Evolutionary conservation across 2,329 filamentous ascomycete genomes (phyloP), one percentile per base, ranked within the genome.

Genomic region (Diaporthe aspalathi): DNA sequence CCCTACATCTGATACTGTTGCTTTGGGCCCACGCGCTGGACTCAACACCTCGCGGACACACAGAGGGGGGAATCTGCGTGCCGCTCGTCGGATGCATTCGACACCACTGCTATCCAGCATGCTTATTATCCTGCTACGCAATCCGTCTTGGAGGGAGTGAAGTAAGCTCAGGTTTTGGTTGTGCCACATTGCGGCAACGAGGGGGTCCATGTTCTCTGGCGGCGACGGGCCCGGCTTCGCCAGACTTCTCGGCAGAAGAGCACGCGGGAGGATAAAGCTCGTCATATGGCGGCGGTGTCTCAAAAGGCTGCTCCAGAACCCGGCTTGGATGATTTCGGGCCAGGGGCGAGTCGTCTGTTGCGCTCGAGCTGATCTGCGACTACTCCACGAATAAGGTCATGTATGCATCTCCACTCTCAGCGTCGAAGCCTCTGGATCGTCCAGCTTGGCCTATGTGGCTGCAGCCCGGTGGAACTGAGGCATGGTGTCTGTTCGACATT

Each of bases 1-100:
- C 5, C 67, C 67, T 2, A 20, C 6, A 6, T 32, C 35, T 0
- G 45, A 45, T 5, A 50, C 2, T 11, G 1, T 7, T 12, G 12
- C 5, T 5, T 16, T 35, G n/a, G 11, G 17, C 14, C 45, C 24
- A 20, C n/a, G 47, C 11, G 29, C 24, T 27, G n/a, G 24, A 54
- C 35, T 22, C 5, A 40, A 5, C 20, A 16, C 20, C 24, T 35
- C 47, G 7, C 29, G 47, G 1, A 62, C 57, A n/a, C 67, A 70
- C 4, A 70, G 24, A 0, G 32, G 29, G 3, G 67, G 56, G 24
- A 70, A 35, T 24, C 29, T 52, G 7, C 67, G 54, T 20, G 67
- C 40, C 16, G 35, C 56, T 2, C 67, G 67, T 9, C 67, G 29
- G 20, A 69, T 24, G 35, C 67, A 69, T 12, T 69, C 67, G 24